Evolutionary conservation across 202 grass and related monocot species (phyloP), one percentile per base, ranked within the genome.

Genomic region (Miscanthus sacchariflorus): DNA sequence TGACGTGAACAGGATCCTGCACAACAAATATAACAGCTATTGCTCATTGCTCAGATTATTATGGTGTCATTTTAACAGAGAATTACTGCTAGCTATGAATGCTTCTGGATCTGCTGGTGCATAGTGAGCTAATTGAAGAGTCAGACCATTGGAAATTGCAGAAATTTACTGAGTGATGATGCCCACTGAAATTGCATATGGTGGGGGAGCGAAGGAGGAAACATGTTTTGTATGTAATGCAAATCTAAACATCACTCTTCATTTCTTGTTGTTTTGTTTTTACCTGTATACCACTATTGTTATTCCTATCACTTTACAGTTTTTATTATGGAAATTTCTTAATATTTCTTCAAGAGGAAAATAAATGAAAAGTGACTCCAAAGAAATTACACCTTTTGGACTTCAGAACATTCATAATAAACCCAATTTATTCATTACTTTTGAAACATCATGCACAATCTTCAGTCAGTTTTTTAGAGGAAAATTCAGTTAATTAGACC

Each of bases 21-120:
- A 79, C 48, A 63, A 78, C 18, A 88, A 59, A 74, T 44, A 50
- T 70, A 78, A 79, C 52, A 79, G 73, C 12, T 80, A 79, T 68
- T 56, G 67, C 24, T 80, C 38, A 86, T 88, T 82, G 25, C 9
- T 67, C 30, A 89, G 74, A 87, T 72, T 33, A 80, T 81, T 33
- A 65, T 85, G 65, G 33, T 85, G 76, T 7, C 14, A 50, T 76
- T 64, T 82, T 64, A 46, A 71, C 25, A 6, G 10, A 48, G 43
- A 66, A 64, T 79, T 27, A 78, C 33, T 83, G 17, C 15, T 78
- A 77, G 42, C 15, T 72, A 65, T 67, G n/a, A 24, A 49, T 77
- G 11, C n/a, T 82, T 90, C 78, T 74, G 36, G 82, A 69, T 43
- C 2, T 11, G 5, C 65, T 77, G 30, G 33, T 82, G 44, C 50